These are phyloP conservation scores for Paecilomyces formosus DNA, from an alignment of 2,329 filamentous ascomycete genomes.

Conservation along the genomic window DNA sequence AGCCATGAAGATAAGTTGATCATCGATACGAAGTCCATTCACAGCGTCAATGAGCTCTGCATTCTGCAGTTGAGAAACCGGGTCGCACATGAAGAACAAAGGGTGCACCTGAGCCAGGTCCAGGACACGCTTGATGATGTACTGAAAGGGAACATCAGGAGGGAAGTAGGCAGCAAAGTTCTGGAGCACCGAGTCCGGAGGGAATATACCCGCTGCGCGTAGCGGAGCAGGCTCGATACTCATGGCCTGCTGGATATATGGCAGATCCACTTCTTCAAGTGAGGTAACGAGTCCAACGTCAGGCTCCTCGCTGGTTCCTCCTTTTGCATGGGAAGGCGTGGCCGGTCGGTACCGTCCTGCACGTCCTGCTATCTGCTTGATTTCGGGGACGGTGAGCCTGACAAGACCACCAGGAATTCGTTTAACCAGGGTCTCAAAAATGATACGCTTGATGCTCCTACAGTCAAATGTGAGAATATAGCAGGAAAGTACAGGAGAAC, in stretches of 20 bases:
- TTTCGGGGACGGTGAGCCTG: slow-evolving; percentile 62
- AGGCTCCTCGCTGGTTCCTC: slow-evolving; percentile 11
- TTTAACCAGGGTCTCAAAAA: slow-evolving; percentile 75
- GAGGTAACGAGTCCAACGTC: slow-evolving; percentile 70
- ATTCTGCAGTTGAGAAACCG: slow-evolving; percentile 57
- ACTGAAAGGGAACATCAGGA: slow-evolving; percentile 70
- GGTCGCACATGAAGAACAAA: slow-evolving; percentile 62
- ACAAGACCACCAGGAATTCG: slow-evolving; percentile 54
- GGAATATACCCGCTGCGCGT: slow-evolving; percentile 63
- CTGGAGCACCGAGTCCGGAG: slow-evolving; percentile 63
- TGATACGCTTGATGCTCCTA: slow-evolving; percentile 72
- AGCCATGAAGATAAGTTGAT: slow-evolving; percentile 68
- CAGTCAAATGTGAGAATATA: slow-evolving; percentile 8
- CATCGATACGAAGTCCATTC: slow-evolving; percentile 57
- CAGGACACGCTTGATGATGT: slow-evolving; percentile 68
- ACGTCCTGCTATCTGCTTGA: slow-evolving; percentile 92
- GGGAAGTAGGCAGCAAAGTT: slow-evolving; percentile 78
- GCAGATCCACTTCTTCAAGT: slow-evolving; percentile 63
- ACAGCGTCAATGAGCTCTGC: slow-evolving; percentile 69
- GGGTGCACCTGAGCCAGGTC: slow-evolving; percentile 58
- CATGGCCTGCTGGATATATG: slow-evolving; percentile 57
- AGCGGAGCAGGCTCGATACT: slow-evolving; percentile 57
- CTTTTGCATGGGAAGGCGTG: slow-evolving; percentile 36
- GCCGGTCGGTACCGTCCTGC: slow-evolving; percentile 80
- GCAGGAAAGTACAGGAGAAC: background rate